A percentile compares a stretch with the other conserved stretches of the same genome.
These are phyloP conservation scores for Excoecaria cochinchinensis DNA, from an alignment of 345 rosid species.

Conservation along the genomic window DNA sequence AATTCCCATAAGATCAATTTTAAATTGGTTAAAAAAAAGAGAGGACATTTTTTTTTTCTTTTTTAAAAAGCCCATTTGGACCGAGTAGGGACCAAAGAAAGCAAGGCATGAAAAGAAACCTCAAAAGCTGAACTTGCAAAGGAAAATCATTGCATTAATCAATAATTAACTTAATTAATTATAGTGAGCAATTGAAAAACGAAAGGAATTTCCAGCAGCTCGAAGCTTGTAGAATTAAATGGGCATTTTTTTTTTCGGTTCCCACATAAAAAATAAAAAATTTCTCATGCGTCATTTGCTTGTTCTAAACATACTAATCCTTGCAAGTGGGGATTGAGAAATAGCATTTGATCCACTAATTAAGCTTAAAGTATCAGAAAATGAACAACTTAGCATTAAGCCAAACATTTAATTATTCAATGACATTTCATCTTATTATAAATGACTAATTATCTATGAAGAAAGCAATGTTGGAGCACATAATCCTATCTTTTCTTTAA, in stretches of 20 bases:
- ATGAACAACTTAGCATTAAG: too few species aligned
- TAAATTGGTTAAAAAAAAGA: too few species aligned
- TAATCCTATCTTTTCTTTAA: too few species aligned
- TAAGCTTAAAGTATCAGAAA: too few species aligned
- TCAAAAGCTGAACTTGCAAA: neutral
- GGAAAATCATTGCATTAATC: neutral
- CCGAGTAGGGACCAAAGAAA: neutral
- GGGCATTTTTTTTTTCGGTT: too few species aligned
- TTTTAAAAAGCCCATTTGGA: too few species aligned
- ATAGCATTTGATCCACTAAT: neutral
- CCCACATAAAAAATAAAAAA: neutral
- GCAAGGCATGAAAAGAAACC: neutral
- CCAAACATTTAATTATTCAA: too few species aligned
- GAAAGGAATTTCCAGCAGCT: neutral
- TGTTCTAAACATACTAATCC: neutral
- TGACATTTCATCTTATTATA: too few species aligned
- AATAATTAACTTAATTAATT: neutral
- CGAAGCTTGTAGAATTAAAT: neutral
- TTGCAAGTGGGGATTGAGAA: neutral
- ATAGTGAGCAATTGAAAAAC: neutral
- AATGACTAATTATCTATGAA: too few species aligned
- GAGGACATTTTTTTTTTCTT: too few species aligned
- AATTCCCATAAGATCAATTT: too few species aligned
- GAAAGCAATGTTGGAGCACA: too few species aligned
- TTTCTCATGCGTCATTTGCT: slow-evolving; percentile 4